These are phyloP conservation scores for Trichoderma polysporum DNA, from an alignment of 2,329 filamentous ascomycete genomes.

Conservation along the genomic window DNA sequence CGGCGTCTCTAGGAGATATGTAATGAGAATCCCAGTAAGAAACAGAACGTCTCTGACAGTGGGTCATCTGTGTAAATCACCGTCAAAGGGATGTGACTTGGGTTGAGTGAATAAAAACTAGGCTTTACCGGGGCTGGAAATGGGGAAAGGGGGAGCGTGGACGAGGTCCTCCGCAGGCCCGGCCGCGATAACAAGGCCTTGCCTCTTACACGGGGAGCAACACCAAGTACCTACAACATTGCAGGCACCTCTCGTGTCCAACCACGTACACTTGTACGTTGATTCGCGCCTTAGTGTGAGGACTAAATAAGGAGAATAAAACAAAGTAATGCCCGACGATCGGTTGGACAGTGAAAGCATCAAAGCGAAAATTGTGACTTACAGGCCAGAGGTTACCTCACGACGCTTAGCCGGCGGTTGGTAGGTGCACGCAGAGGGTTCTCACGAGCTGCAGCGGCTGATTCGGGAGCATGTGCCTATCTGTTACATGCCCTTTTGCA, in stretches of 20 bases:
- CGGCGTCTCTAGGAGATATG: conserved; percentile 4
- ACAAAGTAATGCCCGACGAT: neutral
- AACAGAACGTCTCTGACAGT: neutral
- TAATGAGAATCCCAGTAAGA: conserved; percentile 5
- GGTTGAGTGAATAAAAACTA: neutral
- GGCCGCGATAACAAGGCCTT: conserved; percentile 16
- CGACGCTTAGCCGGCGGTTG: neutral
- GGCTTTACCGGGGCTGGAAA: conserved; percentile 5
- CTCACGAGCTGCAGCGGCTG: conserved; percentile 6
- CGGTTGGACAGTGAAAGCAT: neutral
- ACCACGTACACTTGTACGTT: conserved; percentile 5
- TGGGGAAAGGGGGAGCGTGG: neutral
- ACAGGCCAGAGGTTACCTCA: neutral
- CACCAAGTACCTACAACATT: conserved; percentile 3
- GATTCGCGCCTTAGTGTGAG: neutral
- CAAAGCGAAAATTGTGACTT: neutral
- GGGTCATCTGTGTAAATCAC: conserved; percentile 7
- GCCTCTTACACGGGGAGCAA: neutral
- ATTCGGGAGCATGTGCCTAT: conserved; percentile 9
- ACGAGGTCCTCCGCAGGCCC: conserved; percentile 17
- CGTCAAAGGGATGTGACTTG: neutral
- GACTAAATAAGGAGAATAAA: neutral
- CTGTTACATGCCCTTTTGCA: conserved; percentile 3
- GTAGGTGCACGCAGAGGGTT: neutral
- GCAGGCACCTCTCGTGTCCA: neutral